Evolutionary conservation across 2,329 filamentous ascomycete species (phyloP).

Genomic region (Fusarium xylarioides): DNA sequence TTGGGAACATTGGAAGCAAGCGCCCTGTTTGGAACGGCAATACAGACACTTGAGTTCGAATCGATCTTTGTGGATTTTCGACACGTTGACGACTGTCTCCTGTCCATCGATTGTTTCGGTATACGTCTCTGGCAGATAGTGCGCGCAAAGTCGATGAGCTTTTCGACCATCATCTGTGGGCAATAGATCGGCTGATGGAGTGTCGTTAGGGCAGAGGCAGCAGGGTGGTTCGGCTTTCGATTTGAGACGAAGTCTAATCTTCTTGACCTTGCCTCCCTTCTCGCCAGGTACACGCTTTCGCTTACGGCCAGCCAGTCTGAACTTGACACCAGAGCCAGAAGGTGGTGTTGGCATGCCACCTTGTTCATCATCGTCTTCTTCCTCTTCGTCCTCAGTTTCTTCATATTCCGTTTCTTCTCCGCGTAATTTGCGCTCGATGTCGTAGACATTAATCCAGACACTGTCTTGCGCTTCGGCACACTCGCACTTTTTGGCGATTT

Average conservation of each 20-base stretch:
- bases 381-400: constrained; percentile 77
- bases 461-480: constrained; percentile 96
- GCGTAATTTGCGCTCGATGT: constrained; percentile 92
- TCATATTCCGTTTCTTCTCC: constrained; percentile 89
- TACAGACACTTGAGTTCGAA: constrained; percentile 93
- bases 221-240: constrained; percentile 80
- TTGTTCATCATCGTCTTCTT: constrained; percentile 72
- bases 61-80: constrained; percentile 85
- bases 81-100: constrained; percentile 80
- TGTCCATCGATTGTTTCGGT: constrained; percentile 76
- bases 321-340: constrained; percentile 74
- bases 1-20: constrained; percentile 94
- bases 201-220: constrained; percentile 90
- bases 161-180: constrained; percentile 87
- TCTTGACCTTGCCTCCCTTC: constrained; percentile 67
- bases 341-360: constrained; percentile 82
- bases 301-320: constrained; percentile 70
- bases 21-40: constrained; percentile 93
- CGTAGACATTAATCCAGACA: constrained; percentile 96
- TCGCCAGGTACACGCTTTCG: constrained; percentile 55
- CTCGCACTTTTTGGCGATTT: constrained; percentile 95
- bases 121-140: constrained; percentile 92
- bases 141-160: constrained; percentile 87
- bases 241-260: constrained; percentile 81
- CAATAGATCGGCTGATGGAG: constrained; percentile 82